These are phyloP conservation scores for Sanghuangporus weigelae DNA, from an alignment of 1,284 basidiomycete species.

Conservation along the genomic window DNA sequence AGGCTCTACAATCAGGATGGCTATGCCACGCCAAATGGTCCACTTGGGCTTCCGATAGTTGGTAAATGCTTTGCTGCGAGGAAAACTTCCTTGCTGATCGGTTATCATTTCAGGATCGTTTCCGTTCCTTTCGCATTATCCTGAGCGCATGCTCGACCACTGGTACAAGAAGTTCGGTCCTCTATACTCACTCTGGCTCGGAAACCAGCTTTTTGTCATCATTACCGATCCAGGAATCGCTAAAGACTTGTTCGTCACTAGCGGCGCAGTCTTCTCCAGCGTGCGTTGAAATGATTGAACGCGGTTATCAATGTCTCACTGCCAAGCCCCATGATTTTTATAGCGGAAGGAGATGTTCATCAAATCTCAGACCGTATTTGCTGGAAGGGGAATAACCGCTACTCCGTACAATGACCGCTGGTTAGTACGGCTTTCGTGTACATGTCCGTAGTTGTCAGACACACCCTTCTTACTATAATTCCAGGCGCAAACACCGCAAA, in stretches of 20 bases:
- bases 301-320: not conserved
- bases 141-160: constrained; percentile 31
- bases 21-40: constrained; percentile 9
- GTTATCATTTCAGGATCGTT: constrained; percentile 1
- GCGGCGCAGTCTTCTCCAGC: constrained; percentile 39
- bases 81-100: no score
- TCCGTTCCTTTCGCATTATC: constrained; percentile 32
- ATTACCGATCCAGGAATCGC: constrained; percentile 36
- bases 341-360: constrained; percentile 36
- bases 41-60: constrained; percentile 5
- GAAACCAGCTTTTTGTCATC: constrained; percentile 39
- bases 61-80: not conserved
- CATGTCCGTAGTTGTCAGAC: not conserved
- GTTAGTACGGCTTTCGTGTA: constrained; percentile 21
- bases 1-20: constrained; percentile 5
- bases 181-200: constrained; percentile 37
- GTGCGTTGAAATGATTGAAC: not conserved
- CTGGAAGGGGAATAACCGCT: constrained; percentile 37
- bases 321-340: not conserved
- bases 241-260: constrained; percentile 37
- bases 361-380: constrained; percentile 37
- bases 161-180: constrained; percentile 37
- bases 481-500: constrained; percentile 36
- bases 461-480: not conserved
- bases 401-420: constrained; percentile 36